Evolutionary conservation across 495 filamentous ascomycete species (phyloP).

Genomic region (Lasiosphaeria hispida): DNA sequence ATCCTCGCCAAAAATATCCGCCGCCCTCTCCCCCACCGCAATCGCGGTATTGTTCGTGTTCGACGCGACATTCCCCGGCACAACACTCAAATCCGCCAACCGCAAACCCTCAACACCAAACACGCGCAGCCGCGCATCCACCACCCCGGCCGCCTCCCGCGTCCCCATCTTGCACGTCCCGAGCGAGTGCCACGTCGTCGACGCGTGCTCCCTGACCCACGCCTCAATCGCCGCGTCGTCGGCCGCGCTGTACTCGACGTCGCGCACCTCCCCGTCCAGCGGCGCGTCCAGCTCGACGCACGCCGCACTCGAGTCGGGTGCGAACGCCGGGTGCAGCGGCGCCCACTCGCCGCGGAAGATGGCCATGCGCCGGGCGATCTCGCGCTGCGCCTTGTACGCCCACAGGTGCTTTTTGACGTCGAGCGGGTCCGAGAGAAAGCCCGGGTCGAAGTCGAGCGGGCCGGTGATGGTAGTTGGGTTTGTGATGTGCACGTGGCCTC

Average conservation of each 20-base stretch:
- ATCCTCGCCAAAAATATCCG: conserved; percentile 53
- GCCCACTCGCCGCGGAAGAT: conserved; percentile 52
- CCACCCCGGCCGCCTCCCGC: too few relatives aligned
- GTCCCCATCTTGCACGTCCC: too few relatives aligned
- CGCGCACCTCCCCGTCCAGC: conserved; percentile 26
- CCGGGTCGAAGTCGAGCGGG: conserved; percentile 39
- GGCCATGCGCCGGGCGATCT: conserved; percentile 52
- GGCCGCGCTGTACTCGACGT: conserved; percentile 39
- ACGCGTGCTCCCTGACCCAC: too few relatives aligned
- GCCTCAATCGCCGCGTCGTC: too few relatives aligned
- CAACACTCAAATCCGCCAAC: conserved; percentile 35
- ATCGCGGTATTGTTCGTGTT: conserved; percentile 61
- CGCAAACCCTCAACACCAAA: too few relatives aligned
- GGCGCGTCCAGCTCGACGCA: conserved; percentile 1
- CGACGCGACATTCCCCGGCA: conserved; percentile 56
- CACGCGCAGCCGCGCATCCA: too few relatives aligned
- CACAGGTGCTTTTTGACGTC: conserved; percentile 46
- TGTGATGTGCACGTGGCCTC: conserved; percentile 55
- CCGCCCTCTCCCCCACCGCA: conserved; percentile 58
- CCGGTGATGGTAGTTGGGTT: conserved; percentile 27
- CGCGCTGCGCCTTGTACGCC: conserved; percentile 54
- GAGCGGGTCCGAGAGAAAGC: conserved; percentile 44
- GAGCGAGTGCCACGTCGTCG: too few relatives aligned
- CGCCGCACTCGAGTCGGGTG: conserved; percentile 42
- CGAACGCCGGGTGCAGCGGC: conserved; percentile 50